phyloP scores from a whole-genome alignment of 176 grass and related monocot species.

The Canna indica region DNA sequence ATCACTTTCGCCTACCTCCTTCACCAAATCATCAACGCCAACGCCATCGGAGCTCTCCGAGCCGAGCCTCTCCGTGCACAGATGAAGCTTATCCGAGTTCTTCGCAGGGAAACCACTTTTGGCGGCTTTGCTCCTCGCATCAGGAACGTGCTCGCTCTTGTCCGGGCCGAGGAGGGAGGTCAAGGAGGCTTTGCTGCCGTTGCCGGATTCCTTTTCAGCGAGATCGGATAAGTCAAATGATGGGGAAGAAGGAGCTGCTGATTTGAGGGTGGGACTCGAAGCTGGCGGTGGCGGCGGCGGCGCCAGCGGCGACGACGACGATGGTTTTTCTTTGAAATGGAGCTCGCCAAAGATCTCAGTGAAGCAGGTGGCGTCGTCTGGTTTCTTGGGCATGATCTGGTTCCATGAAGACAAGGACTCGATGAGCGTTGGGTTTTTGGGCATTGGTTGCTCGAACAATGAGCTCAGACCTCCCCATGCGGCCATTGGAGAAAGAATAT shows the following conservation, averaged over 20 bases:
- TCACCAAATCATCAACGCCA: conserved; percentile 33
- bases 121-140: too few relatives aligned
- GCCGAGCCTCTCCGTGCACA: conserved; percentile 28
- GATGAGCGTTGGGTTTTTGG: conserved; percentile 81
- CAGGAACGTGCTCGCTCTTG: too few relatives aligned
- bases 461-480: conserved; percentile 48
- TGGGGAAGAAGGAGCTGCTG: too few relatives aligned
- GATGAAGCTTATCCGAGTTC: not conserved
- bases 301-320: not conserved
- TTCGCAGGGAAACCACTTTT: not conserved
- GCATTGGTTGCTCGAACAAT: conserved; percentile 77
- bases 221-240: not conserved
- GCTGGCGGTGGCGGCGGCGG: not conserved
- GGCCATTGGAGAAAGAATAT: conserved; percentile 30
- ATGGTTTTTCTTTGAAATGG: not conserved
- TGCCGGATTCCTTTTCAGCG: not conserved
- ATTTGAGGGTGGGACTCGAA: too few relatives aligned
- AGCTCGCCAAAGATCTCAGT: conserved; percentile 81
- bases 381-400: conserved; percentile 38
- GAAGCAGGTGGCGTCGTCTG: conserved; percentile 46
- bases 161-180: not conserved
- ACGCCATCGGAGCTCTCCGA: conserved; percentile 39
- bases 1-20: not conserved
- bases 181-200: not conserved
- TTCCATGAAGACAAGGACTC: conserved; percentile 72